Conservation (phyloP, 2,329 filamentous ascomycete genomes). For the Claviceps pusilla region DNA sequence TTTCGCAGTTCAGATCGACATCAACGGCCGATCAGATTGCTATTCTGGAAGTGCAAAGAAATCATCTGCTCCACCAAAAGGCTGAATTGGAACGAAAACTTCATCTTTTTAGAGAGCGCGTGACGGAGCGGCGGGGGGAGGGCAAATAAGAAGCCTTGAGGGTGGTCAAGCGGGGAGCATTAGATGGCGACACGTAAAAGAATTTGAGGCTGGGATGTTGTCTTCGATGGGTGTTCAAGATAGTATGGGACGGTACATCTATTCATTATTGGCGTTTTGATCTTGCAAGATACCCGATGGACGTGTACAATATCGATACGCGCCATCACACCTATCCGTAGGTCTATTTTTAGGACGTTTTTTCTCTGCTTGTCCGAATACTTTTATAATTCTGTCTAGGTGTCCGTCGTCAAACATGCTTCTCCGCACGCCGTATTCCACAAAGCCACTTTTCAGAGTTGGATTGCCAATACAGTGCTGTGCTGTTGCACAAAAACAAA, state of each 20-base stretch:
- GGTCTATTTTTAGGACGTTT: neutral
- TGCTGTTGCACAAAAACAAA: neutral
- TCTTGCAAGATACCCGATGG: slow-evolving; percentile 2
- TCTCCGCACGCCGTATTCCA: neutral
- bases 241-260: neutral
- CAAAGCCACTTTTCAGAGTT: neutral
- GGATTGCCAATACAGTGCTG: neutral
- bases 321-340: neutral
- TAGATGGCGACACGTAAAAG: no score
- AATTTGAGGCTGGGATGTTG: neutral
- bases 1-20: slow-evolving; percentile 23
- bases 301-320: neutral
- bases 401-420: neutral
- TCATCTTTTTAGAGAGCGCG: slow-evolving; percentile 23
- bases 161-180: neutral
- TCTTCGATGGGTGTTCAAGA: neutral
- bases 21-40: slow-evolving; percentile 29
- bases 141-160: slow-evolving; percentile 8
- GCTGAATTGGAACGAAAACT: slow-evolving; percentile 28
- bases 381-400: neutral
- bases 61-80: slow-evolving; percentile 23
- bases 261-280: slow-evolving; percentile 4
- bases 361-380: neutral
- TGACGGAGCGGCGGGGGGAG: slow-evolving; percentile 21
- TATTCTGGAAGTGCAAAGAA: slow-evolving; percentile 27